phyloP scores from a whole-genome alignment of 2,329 filamentous ascomycete species.

The Nemania diffusa region DNA sequence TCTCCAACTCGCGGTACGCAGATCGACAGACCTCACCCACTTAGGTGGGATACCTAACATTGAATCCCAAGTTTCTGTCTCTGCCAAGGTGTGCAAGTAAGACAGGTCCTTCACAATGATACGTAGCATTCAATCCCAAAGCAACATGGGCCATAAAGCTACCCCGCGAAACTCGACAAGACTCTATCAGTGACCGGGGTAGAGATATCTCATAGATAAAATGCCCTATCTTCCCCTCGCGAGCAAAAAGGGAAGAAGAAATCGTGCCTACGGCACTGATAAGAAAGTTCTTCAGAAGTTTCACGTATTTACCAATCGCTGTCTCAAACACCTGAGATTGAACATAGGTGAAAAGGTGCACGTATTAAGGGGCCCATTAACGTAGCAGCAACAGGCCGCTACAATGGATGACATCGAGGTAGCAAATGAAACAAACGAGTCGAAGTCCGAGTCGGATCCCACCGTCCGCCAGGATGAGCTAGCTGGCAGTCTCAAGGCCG shows the following conservation, averaged over 20 bases:
- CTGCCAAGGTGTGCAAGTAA: conserved; percentile 19
- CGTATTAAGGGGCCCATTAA: not conserved
- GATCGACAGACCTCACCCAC: conserved; percentile 19
- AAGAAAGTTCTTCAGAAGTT: not conserved
- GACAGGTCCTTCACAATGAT: conserved; percentile 20
- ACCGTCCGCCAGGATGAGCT: conserved; percentile 33
- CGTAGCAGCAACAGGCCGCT: not conserved
- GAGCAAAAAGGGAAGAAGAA: not conserved
- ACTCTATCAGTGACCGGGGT: conserved; percentile 10
- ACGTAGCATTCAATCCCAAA: conserved; percentile 20
- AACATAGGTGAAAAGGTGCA: not conserved
- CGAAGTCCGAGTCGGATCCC: conserved; percentile 28
- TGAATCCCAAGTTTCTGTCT: not conserved
- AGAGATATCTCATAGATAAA: conserved; percentile 16
- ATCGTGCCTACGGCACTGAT: not conserved
- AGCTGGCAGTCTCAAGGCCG: conserved; percentile 37
- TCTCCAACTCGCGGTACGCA: not conserved
- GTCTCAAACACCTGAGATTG: not conserved
- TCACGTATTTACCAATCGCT: not conserved
- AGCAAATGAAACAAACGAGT: conserved; percentile 27
- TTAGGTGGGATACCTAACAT: conserved; percentile 4
- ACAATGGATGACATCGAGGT: conserved; percentile 44
- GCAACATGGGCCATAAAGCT: conserved; percentile 10
- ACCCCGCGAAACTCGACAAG: conserved; percentile 25
- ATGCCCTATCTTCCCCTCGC: conserved; percentile 20